Evolutionary conservation across 371 early-diverging fungal genomes (phyloP).

Genomic region (Syncephalastrum sp.): DNA sequence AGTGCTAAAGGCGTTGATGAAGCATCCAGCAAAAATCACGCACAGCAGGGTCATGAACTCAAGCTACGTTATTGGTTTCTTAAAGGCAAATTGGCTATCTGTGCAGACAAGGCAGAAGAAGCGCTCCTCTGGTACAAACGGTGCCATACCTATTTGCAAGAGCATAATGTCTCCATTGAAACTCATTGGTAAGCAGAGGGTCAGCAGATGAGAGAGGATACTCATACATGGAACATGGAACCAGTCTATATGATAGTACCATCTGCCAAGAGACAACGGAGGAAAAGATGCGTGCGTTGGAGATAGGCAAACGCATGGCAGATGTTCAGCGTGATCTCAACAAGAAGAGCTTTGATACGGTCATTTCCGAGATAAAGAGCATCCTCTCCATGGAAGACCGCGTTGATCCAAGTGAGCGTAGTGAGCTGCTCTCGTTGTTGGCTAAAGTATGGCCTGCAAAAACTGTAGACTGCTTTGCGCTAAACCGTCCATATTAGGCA

Average conservation of each 20-base stretch:
- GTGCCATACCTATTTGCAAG: slow-evolving; percentile 23
- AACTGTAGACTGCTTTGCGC: neutral
- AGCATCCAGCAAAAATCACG: no score
- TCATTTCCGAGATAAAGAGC: slow-evolving; percentile 32
- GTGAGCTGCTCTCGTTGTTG: slow-evolving; percentile 26
- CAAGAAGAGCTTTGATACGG: slow-evolving; percentile 40
- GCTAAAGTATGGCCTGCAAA: slow-evolving; percentile 31
- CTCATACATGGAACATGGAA: slow-evolving; percentile 3
- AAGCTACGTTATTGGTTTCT: slow-evolving; percentile 35
- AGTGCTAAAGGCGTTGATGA: neutral
- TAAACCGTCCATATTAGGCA: slow-evolving; percentile 14
- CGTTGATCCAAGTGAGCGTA: slow-evolving; percentile 20
- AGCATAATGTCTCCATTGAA: slow-evolving; percentile 11
- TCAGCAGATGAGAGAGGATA: neutral
- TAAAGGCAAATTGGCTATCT: slow-evolving; percentile 48
- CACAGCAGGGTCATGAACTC: slow-evolving; percentile 1
- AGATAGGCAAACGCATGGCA: slow-evolving; percentile 27
- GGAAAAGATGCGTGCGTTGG: slow-evolving; percentile 28
- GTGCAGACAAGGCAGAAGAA: slow-evolving; percentile 38
- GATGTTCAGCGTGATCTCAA: slow-evolving; percentile 42
- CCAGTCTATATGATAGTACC: slow-evolving; percentile 44
- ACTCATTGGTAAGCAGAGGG: slow-evolving; percentile 35
- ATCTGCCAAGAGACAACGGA: slow-evolving; percentile 24
- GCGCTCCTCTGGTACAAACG: slow-evolving; percentile 44
- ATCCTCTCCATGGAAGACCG: neutral